Evolutionary conservation across 352 stramenopile genomes (phyloP).

Genomic region (Pythium apleroticum): DNA sequence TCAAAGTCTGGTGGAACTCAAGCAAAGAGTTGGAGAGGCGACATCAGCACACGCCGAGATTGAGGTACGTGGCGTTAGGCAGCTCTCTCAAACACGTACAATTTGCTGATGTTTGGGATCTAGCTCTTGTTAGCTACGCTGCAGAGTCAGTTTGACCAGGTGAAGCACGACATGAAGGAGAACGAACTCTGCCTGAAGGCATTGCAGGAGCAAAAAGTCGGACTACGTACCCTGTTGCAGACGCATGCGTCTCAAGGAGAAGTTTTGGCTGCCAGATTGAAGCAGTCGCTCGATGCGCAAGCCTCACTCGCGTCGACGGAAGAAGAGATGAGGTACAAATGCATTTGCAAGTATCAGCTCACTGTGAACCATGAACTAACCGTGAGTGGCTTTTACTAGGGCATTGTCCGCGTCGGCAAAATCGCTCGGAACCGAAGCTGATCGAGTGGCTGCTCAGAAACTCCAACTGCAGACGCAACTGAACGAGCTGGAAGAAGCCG

Average conservation of each 20-base stretch:
- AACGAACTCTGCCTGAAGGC: neutral
- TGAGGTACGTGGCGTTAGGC: neutral
- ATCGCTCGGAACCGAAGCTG: neutral
- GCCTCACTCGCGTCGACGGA: neutral
- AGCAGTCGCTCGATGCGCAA: neutral
- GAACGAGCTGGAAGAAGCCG: neutral
- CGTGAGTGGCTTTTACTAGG: neutral
- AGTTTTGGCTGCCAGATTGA: neutral
- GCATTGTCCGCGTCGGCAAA: neutral
- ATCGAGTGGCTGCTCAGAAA: neutral
- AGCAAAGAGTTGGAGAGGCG: neutral
- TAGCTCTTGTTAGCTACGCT: neutral
- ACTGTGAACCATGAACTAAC: neutral
- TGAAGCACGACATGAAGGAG: neutral
- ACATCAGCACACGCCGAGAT: neutral
- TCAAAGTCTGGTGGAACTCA: neutral
- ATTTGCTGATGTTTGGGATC: too few relatives aligned
- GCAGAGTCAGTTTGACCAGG: neutral
- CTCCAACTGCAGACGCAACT: neutral
- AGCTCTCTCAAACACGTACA: too few relatives aligned
- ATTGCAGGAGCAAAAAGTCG: neutral
- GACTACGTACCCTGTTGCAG: neutral
- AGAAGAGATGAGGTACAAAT: neutral
- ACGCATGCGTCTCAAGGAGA: neutral
- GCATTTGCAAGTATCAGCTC: neutral